Conservation (phyloP, 345 rosid genomes). For the Chamaenerion angustifolium region DNA sequence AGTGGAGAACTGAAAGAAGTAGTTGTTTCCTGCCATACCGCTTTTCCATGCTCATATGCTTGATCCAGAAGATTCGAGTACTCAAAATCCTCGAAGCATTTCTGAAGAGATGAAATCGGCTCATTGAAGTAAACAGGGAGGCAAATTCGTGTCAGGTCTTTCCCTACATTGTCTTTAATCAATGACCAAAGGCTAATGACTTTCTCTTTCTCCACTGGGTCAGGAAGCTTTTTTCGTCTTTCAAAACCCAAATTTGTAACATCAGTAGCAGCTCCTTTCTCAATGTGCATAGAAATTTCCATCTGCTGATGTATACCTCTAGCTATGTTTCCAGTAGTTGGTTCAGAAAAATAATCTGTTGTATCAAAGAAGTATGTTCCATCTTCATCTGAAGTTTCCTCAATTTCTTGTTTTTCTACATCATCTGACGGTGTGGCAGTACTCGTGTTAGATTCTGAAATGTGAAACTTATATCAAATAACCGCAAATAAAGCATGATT, state of each 20-base stretch:
- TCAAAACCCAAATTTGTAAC: conserved; percentile 28
- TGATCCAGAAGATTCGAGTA: conserved; percentile 81
- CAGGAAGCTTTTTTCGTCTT: conserved; percentile 78
- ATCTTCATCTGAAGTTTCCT: conserved; percentile 74
- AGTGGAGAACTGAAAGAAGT: neutral
- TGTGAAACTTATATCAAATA: no score
- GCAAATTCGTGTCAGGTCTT: conserved; percentile 92
- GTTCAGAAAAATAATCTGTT: conserved; percentile 50
- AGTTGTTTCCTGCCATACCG: conserved; percentile 31
- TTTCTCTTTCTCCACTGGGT: conserved; percentile 89
- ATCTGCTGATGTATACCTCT: conserved; percentile 15
- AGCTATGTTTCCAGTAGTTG: conserved; percentile 23
- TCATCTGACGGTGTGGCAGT: conserved; percentile 82
- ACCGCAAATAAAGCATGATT: no score
- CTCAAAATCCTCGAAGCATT: conserved; percentile 92
- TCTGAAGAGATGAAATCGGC: conserved; percentile 96
- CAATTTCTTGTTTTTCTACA: conserved; percentile 80
- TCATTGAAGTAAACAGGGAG: conserved; percentile 97
- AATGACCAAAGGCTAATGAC: conserved; percentile 98
- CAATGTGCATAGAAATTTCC: conserved; percentile 18
- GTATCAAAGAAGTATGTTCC: conserved; percentile 64
- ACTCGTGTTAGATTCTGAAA: conserved; percentile 83
- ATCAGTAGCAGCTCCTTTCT: conserved; percentile 14
- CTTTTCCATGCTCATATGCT: conserved; percentile 76
- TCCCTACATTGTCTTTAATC: conserved; percentile 98